Conservation (phyloP, 192 early-diverging fungal species). For the Mortierella claussenii region DNA sequence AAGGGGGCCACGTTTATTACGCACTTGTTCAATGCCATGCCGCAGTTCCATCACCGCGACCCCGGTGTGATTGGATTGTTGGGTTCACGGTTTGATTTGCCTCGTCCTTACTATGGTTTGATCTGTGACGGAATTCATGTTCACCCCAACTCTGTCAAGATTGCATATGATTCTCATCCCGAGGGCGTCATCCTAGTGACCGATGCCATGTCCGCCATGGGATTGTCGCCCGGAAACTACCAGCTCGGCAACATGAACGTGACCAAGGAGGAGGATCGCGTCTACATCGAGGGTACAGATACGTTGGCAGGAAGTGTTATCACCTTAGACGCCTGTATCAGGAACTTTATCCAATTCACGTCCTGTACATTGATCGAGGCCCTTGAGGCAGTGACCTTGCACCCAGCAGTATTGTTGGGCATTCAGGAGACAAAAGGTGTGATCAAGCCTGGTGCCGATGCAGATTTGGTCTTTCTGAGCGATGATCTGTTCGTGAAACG, state of each 20-base stretch:
- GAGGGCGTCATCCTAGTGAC: slow-evolving; percentile 82
- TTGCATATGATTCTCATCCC: slow-evolving; percentile 85
- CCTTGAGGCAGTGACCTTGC: slow-evolving; percentile 81
- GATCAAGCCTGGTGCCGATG: slow-evolving; percentile 77
- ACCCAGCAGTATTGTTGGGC: slow-evolving; percentile 80
- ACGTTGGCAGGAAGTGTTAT: slow-evolving; percentile 79
- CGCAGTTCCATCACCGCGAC: slow-evolving; percentile 88
- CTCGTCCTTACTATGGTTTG: slow-evolving; percentile 84
- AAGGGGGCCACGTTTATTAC: slow-evolving; percentile 80
- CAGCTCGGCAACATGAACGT: slow-evolving; percentile 76
- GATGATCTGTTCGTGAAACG: slow-evolving; percentile 72
- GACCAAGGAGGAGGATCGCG: slow-evolving; percentile 68
- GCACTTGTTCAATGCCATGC: slow-evolving; percentile 91
- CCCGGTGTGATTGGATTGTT: slow-evolving; percentile 84
- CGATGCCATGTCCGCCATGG: slow-evolving; percentile 83
- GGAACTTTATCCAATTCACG: slow-evolving; percentile 83
- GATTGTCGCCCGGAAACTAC: slow-evolving; percentile 76
- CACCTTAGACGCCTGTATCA: slow-evolving; percentile 77
- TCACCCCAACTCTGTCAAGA: slow-evolving; percentile 82
- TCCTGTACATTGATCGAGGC: slow-evolving; percentile 81
- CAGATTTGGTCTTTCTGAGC: slow-evolving; percentile 79
- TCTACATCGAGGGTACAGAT: slow-evolving; percentile 79
- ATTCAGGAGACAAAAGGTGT: slow-evolving; percentile 79
- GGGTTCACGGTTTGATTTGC: slow-evolving; percentile 61
- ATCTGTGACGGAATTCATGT: slow-evolving; percentile 89